Percentiles rank a stretch among this genome's conserved stretches.
phyloP scores from a whole-genome alignment of 148 eudicot genomes.

The Silene conica region DNA sequence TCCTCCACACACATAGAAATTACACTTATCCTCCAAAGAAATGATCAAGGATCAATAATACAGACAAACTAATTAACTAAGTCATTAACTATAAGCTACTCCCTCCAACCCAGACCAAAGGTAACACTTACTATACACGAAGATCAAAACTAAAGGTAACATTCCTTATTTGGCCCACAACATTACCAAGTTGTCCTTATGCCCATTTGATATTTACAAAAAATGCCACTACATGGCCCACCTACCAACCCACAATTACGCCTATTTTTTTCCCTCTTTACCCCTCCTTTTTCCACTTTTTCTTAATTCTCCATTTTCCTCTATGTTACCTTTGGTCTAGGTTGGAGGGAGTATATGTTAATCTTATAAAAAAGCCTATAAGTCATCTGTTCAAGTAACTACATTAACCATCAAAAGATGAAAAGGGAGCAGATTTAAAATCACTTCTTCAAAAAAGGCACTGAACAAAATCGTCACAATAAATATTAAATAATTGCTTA shows the following conservation, averaged over 20 bases:
- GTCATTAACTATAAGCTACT: background rate
- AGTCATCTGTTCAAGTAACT: background rate
- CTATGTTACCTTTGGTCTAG: too few relatives aligned
- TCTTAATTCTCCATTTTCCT: too few relatives aligned
- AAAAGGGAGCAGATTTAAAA: background rate
- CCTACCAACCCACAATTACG: too few relatives aligned
- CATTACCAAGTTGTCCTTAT: too few relatives aligned
- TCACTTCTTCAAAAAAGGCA: background rate
- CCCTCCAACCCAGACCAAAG: too few relatives aligned
- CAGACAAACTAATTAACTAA: background rate
- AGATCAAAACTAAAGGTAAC: too few relatives aligned
- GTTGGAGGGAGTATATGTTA: background rate
- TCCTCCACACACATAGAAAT: background rate
- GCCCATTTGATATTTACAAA: too few relatives aligned
- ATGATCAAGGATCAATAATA: background rate
- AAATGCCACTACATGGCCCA: too few relatives aligned
- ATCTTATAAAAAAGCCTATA: background rate
- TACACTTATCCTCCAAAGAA: background rate
- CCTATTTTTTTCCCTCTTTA: too few relatives aligned
- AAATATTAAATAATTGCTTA: constrained; percentile 24
- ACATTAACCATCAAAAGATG: background rate
- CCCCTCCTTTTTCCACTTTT: too few relatives aligned
- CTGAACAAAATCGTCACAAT: background rate
- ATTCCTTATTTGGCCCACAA: too few relatives aligned
- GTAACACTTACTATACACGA: too few relatives aligned